phyloP scores from a whole-genome alignment of 257 asterid genomes.

The Capsicum chinense region DNA sequence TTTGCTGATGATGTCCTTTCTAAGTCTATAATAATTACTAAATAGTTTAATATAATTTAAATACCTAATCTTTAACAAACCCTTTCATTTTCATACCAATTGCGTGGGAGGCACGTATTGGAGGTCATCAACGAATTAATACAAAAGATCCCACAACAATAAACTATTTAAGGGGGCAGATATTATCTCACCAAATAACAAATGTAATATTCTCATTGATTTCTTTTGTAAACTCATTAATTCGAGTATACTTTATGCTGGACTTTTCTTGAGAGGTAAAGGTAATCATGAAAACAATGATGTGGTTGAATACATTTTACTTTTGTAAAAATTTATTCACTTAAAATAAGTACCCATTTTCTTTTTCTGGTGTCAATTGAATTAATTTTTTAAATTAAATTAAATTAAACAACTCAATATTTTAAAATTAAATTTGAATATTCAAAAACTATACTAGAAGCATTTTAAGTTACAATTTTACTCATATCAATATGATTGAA shows the following conservation, averaged over 20 bases:
- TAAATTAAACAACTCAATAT: too few relatives aligned
- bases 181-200: conserved; percentile 11
- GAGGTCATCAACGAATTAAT: not conserved
- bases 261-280: not conserved
- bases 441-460: too few relatives aligned
- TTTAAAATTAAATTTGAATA: too few relatives aligned
- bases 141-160: not conserved
- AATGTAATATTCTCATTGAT: conserved; percentile 6
- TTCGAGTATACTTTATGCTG: not conserved
- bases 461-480: not conserved
- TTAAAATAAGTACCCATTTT: too few relatives aligned
- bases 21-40: not conserved
- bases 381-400: too few relatives aligned
- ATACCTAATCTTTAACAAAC: conserved; percentile 15
- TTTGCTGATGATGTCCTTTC: not conserved
- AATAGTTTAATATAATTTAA: not conserved
- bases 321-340: too few relatives aligned
- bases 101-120: conserved; percentile 16
- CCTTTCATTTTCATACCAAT: conserved; percentile 25
- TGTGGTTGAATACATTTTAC: not conserved
- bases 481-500: not conserved
- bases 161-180: not conserved
- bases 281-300: conserved; percentile 3
- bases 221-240: not conserved
- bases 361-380: too few relatives aligned